Conservation (phyloP, 2,329 filamentous ascomycete genomes). For the Leptographium galeiforme region DNA sequence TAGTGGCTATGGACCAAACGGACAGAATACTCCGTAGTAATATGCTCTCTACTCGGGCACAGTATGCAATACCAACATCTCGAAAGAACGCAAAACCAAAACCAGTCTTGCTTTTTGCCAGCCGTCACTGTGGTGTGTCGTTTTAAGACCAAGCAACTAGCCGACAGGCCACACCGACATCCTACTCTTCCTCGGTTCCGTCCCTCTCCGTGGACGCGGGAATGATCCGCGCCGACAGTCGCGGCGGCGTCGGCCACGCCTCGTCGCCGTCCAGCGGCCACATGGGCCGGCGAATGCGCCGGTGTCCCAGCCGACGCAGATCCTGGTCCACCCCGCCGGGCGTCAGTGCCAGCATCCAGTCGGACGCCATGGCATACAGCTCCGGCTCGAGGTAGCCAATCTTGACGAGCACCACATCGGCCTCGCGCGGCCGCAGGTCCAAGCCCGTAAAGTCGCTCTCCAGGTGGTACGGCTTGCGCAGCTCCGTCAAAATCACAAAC, state of each 20-base stretch:
- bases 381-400: constrained; percentile 43
- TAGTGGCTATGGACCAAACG: too few relatives aligned
- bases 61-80: too few relatives aligned
- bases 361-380: constrained; percentile 37
- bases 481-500: constrained; percentile 35
- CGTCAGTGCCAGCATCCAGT: constrained; percentile 40
- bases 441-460: constrained; percentile 38
- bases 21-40: too few relatives aligned
- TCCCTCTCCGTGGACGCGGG: constrained; percentile 10
- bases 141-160: too few relatives aligned
- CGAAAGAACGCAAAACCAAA: too few relatives aligned
- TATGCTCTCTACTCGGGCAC: too few relatives aligned
- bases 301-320: constrained; percentile 31
- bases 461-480: constrained; percentile 39
- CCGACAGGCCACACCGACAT: too few relatives aligned
- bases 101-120: too few relatives aligned
- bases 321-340: constrained; percentile 42
- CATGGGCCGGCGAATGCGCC: constrained; percentile 34
- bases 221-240: constrained; percentile 14
- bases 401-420: constrained; percentile 40
- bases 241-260: constrained; percentile 9
- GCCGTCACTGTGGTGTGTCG: too few relatives aligned
- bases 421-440: constrained; percentile 27
- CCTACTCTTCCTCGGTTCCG: too few relatives aligned
- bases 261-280: constrained; percentile 16